A percentile compares a stretch with the other conserved stretches of the same genome.
Evolutionary conservation across 148 eudicot species (phyloP).

Genomic region (Spergularia bocconei): DNA sequence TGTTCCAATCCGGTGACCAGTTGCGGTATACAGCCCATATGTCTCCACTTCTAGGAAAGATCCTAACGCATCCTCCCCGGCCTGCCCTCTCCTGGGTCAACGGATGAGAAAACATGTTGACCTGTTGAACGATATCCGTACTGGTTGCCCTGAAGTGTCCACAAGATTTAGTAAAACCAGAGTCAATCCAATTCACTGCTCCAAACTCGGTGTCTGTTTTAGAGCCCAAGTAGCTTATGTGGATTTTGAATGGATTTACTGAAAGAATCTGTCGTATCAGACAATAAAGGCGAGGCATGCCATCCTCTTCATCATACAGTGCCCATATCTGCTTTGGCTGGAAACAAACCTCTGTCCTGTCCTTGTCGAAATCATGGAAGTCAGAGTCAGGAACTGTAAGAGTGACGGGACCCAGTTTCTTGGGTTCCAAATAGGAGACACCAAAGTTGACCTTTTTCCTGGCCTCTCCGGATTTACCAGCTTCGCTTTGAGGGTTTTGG

Average conservation of each 20-base stretch:
- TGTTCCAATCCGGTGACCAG: slow-evolving; percentile 87
- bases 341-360: slow-evolving; percentile 87
- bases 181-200: slow-evolving; percentile 68
- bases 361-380: slow-evolving; percentile 96
- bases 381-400: slow-evolving; percentile 93
- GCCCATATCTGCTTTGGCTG: slow-evolving; percentile 99
- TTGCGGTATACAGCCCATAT: slow-evolving; percentile 91
- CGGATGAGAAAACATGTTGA: slow-evolving; percentile 90
- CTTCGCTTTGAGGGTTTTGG: slow-evolving; percentile 26
- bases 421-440: slow-evolving; percentile 36
- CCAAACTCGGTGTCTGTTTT: slow-evolving; percentile 88
- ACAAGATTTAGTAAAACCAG: slow-evolving; percentile 90
- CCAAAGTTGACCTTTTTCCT: slow-evolving; percentile 32
- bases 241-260: slow-evolving; percentile 71
- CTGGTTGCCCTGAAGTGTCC: slow-evolving; percentile 76
- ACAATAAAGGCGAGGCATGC: slow-evolving; percentile 98
- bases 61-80: slow-evolving; percentile 80
- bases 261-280: slow-evolving; percentile 82
- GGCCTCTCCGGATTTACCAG: slow-evolving; percentile 31
- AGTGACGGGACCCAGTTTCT: slow-evolving; percentile 52
- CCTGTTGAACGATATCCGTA: slow-evolving; percentile 75
- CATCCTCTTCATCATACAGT: slow-evolving; percentile 95
- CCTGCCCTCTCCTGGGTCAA: slow-evolving; percentile 76
- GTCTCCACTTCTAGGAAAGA: slow-evolving; percentile 83
- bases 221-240: slow-evolving; percentile 79